Evolutionary conservation across 331 rosid genomes (phyloP), one percentile per base, ranked within the genome.

Genomic region (Phaseolus coccineus): DNA sequence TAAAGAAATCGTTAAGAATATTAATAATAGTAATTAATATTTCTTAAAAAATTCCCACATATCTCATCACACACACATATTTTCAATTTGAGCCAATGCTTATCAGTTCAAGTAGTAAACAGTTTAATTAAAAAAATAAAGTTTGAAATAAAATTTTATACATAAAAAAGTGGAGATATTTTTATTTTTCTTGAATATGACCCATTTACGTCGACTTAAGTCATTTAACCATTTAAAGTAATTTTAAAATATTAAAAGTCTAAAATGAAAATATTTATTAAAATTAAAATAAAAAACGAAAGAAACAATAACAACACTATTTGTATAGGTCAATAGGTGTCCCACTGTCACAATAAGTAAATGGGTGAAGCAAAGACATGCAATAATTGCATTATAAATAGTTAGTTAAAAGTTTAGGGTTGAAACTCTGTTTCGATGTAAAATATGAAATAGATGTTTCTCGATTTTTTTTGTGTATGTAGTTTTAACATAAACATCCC

Each of bases 301-400:
- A 14, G 28, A 25, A 73, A 13, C 52, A 25, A 30, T 50, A 50
- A 50, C 62, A 50, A 50, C 4, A 16, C 3, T 71, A 30, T 16
- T 1, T 65, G 2, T 2, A 22, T 66, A 66, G 71, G 52, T 2
- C 40, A 9, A 22, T 40, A 66, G 74, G 58, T 47, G 42, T 69
- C 42, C 56, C 42, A 44, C 55, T 64, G 30, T 64, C 30, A 50
- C 15, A 7, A 64, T 51, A 67, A 24, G 55, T 42, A 42, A 67
- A 42, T 24, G 33, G 55, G 55, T 24, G 13, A 35, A 2, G 50
- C 6, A 16, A 42, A 12, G 55, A 4, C 55, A 2, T 67, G 55
- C 73, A 67, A 67, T 67, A 67, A 67, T 67, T 67, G 73, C 73
- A 67, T 42, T 24, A 22, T 12, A 67, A 67, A 66, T 66, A 39